Base-by-base conservation (phyloP, 2,329 filamentous ascomycete species). In the Alternaria arbusti region DNA sequence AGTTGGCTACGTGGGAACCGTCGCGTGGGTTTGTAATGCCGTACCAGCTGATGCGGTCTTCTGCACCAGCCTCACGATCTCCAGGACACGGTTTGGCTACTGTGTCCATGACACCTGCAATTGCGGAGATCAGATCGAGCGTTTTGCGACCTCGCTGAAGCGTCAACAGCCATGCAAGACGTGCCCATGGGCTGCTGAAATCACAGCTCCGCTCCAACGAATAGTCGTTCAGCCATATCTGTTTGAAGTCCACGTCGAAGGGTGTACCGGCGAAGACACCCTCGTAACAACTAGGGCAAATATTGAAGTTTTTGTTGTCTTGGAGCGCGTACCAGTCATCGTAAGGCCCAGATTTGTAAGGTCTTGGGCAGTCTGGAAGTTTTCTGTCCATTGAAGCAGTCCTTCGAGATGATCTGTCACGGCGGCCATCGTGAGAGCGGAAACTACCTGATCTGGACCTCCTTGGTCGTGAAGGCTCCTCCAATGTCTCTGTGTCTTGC, bases 271-370 rank as follows among this genome's bases (percentile, higher is more conserved):
- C 85, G 69, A 95, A 93, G 9, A 93, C 87, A 6, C 86, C 85
- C 3, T 86, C 84, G 77, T 92, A 93, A 80, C 95, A 98, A 12
- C 87, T 88, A 0, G 93, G 92, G 71, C 95, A 97, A 49, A 97
- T 90, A 66, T 92, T 88, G 70, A 97, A 91, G 63, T 87, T 87
- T 12, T 89, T 86, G 64, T 89, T 87, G 13, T 88, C 87, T 5
- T 88, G 88, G 5, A 97, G 84, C 0, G 90, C 94, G 65, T 94
- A 89, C 92, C 94, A 97, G 73, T 96, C 93, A 65, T 90, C 84
- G 64, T 89, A 86, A 2, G 89, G 89, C 10, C 86, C 82, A 12
- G 88, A 86, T 11, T 88, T 87, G 5, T 85, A 82, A 43, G 86
- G 87, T 64, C 92, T 86, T 7, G 90, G 90, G 71, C 94, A 97